Percentiles rank a stretch among this genome's conserved stretches.
Evolutionary conservation across 208 protist species (phyloP).

Genomic region (Kentomonas sorsogonicus): DNA sequence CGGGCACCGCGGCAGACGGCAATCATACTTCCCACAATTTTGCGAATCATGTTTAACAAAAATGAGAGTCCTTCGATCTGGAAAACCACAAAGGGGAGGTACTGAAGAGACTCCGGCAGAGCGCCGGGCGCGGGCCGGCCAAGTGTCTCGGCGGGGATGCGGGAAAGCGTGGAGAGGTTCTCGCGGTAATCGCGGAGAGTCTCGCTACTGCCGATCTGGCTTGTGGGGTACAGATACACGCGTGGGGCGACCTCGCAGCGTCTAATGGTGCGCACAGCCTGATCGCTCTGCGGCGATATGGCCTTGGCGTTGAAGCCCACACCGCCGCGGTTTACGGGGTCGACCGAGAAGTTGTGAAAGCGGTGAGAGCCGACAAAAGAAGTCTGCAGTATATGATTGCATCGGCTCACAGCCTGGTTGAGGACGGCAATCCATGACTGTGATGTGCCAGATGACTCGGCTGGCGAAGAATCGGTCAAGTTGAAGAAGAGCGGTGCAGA

Average conservation of each 20-base stretch:
- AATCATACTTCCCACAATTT: slow-evolving; percentile 67
- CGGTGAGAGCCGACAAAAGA: slow-evolving; percentile 61
- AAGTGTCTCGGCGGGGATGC: too few species aligned
- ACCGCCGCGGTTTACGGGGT: slow-evolving; percentile 34
- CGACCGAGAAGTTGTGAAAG: slow-evolving; percentile 86
- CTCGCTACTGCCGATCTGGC: too few species aligned
- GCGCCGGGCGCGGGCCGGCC: background rate
- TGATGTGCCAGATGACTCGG: too few species aligned
- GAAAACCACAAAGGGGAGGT: slow-evolving; percentile 67
- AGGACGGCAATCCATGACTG: slow-evolving; percentile 26
- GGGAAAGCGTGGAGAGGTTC: too few species aligned
- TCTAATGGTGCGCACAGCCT: slow-evolving; percentile 59
- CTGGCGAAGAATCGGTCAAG: too few species aligned
- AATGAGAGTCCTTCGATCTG: slow-evolving; percentile 84
- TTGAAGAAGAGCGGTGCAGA: too few species aligned
- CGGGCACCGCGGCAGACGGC: slow-evolving; percentile 57
- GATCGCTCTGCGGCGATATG: slow-evolving; percentile 47
- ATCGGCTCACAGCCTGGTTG: slow-evolving; percentile 18
- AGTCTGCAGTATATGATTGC: slow-evolving; percentile 37
- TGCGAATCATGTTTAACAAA: slow-evolving; percentile 89
- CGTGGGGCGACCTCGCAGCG: slow-evolving; percentile 59
- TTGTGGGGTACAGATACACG: slow-evolving; percentile 58
- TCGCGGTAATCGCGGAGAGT: too few species aligned
- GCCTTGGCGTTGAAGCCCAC: slow-evolving; percentile 34
- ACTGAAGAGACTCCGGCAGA: slow-evolving; percentile 1